These are phyloP conservation scores for Talaromyces liani DNA, from an alignment of 495 filamentous ascomycete genomes.

Conservation along the genomic window DNA sequence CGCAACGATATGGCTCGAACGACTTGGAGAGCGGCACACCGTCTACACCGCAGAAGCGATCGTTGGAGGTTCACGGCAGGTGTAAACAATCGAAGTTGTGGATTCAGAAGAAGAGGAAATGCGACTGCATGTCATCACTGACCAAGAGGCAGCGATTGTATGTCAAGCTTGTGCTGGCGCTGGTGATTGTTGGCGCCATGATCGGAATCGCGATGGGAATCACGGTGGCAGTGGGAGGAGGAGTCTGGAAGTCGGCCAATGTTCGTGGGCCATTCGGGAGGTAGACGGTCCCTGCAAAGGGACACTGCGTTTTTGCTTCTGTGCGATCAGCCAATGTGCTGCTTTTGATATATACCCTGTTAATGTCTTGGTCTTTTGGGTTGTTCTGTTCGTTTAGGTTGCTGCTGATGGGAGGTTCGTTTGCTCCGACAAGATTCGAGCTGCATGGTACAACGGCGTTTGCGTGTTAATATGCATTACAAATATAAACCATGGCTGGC, in stretches of 20 bases:
- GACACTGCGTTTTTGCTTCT: background rate
- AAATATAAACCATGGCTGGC: background rate
- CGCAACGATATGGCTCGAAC: conserved; percentile 14
- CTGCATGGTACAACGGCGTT: background rate
- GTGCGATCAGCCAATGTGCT: background rate
- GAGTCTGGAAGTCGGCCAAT: conserved; percentile 41
- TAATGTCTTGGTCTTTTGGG: background rate
- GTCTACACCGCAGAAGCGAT: conserved; percentile 9
- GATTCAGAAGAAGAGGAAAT: conserved; percentile 23
- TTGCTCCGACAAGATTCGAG: background rate
- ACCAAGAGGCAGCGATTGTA: conserved; percentile 42
- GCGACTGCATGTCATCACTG: conserved; percentile 31
- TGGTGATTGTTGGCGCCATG: conserved; percentile 50
- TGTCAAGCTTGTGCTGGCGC: conserved; percentile 45
- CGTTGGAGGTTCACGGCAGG: conserved; percentile 12
- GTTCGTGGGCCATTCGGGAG: conserved; percentile 18
- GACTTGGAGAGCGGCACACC: conserved; percentile 23
- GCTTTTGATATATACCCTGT: background rate
- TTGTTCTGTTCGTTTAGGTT: background rate
- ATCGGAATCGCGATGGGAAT: conserved; percentile 58
- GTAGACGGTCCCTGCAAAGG: background rate
- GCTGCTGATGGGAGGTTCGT: background rate
- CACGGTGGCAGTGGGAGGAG: conserved; percentile 51
- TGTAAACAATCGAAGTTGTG: conserved; percentile 36
- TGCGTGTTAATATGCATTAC: background rate